Base-by-base conservation (phyloP, 768 basidiomycete genomes). In the Mrakia frigida region DNA sequence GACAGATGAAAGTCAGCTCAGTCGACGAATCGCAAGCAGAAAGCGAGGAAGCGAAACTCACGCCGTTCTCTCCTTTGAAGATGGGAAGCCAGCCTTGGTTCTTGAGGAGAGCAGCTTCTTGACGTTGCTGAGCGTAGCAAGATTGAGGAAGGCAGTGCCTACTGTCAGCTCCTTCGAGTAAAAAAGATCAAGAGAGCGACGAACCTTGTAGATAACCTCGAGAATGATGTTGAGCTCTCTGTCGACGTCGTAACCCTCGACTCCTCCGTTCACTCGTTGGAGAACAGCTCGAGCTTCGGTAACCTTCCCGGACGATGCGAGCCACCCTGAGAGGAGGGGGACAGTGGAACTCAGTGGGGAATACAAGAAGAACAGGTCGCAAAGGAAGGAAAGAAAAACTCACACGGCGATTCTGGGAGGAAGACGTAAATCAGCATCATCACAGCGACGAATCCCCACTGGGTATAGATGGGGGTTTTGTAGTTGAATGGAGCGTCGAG, bases 371-470 rank as follows among this genome's bases (percentile, higher is more conserved):
- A n/a, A n/a, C n/a, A n/a, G n/a, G n/a, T n/a, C n/a, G n/a, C n/a
- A n/a, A n/a, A n/a, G n/a, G n/a, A n/a, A n/a, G n/a, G n/a, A n/a
- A n/a, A n/a, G n/a, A n/a, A 37, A 35, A 28, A 23, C 28, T 70
- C 69, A 70, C 69, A 70, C 7, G 69, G 33, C 6, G 35, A 25
- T 25, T 70, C 69, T 0, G 80, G 80, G 9, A 81, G 74, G 75
- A 79, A 73, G 28, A 77, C 33, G 56, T 72, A 80, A 43, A 81
- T 78, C 53, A 80, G 60, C 28, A 73, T 23, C 52, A 61, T 60
- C 25, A 78, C n/a, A 7, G 78, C 80, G 28, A 81, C 67, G 70
- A 81, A 77, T 31, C 59, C 80, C 70, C 78, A 81, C 46, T 81
- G 80, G 16, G 80, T 81, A 74, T 80, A 81, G 68, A 81, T 77